These are phyloP conservation scores for Dipteronia sinensis DNA, from an alignment of 345 rosid genomes.

Conservation along the genomic window DNA sequence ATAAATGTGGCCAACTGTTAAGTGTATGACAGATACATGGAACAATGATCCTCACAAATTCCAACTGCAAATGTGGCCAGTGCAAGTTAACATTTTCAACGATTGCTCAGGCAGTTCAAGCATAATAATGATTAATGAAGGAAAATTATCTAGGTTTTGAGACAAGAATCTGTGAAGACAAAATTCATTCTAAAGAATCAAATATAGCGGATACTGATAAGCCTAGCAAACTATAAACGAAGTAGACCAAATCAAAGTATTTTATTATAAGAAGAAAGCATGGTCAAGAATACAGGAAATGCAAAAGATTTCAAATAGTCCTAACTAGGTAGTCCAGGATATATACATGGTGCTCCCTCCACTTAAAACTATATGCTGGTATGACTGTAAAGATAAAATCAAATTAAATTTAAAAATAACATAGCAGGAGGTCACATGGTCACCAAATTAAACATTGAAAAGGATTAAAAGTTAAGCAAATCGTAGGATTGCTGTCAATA, in stretches of 20 bases:
- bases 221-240: background rate
- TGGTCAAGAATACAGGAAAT: background rate
- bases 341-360: constrained; percentile 99
- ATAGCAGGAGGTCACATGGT: background rate
- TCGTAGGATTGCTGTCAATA: no score
- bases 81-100: background rate
- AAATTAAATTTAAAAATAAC: constrained; percentile 16
- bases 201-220: background rate
- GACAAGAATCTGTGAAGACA: background rate
- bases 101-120: background rate
- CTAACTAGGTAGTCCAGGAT: constrained; percentile 99
- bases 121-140: background rate
- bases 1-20: no score
- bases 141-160: background rate
- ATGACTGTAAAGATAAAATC: constrained; percentile 58
- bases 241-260: background rate
- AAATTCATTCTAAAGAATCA: background rate
- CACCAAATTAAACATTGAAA: no score
- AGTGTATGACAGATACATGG: background rate
- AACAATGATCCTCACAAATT: background rate
- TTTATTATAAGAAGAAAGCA: background rate
- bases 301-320: constrained; percentile 27
- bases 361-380: constrained; percentile 95
- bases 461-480: no score
- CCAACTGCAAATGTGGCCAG: background rate